Conservation (phyloP, 2,329 filamentous ascomycete species). For the Domatiomyces catenatus region DNA sequence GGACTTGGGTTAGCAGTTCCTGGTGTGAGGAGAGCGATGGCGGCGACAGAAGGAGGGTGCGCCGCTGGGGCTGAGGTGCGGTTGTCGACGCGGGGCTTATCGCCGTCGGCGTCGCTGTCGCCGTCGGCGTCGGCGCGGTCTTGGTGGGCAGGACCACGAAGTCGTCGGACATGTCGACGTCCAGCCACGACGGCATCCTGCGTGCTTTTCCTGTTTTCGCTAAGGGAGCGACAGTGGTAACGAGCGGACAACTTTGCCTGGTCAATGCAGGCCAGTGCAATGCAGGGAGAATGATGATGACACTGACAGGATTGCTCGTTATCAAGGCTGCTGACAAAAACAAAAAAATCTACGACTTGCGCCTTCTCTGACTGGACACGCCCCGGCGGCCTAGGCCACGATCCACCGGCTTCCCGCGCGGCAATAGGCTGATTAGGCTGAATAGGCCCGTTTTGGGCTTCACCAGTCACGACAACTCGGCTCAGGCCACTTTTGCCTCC, state of each 20-base stretch:
- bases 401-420: background rate
- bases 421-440: background rate
- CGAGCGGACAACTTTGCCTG: background rate
- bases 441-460: background rate
- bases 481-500: background rate
- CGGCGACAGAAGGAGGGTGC: slow-evolving; percentile 74
- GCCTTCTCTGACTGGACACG: background rate
- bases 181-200: slow-evolving; percentile 32
- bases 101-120: slow-evolving; percentile 13
- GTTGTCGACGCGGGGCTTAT: slow-evolving; percentile 2
- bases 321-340: background rate
- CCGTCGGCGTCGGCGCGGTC: slow-evolving; percentile 16
- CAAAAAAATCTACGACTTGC: background rate
- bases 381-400: no score
- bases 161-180: slow-evolving; percentile 42
- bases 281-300: background rate
- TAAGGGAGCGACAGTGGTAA: background rate
- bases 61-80: slow-evolving; percentile 21
- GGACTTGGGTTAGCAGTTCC: slow-evolving; percentile 54
- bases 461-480: no score
- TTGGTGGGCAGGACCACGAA: slow-evolving; percentile 26
- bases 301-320: background rate
- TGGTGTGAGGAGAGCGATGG: slow-evolving; percentile 80
- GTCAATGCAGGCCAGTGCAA: background rate
- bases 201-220: background rate